Conservation (phyloP, 257 asterid genomes). For the Marsdenia floribunda region DNA sequence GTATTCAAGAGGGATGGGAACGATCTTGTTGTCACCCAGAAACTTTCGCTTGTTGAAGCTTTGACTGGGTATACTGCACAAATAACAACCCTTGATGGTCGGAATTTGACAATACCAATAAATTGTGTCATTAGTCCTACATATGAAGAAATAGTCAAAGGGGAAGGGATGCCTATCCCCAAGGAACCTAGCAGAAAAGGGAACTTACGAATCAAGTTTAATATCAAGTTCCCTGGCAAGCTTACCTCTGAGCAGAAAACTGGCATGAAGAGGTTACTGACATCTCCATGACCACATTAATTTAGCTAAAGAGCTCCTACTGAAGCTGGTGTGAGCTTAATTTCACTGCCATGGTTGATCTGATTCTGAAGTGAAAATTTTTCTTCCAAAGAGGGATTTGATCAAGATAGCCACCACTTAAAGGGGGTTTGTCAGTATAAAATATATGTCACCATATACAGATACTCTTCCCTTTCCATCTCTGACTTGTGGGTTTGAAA, state of each 20-base stretch:
- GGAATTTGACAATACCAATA: slow-evolving; percentile 55
- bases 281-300: slow-evolving; percentile 32
- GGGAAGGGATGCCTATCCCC: slow-evolving; percentile 94
- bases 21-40: slow-evolving; percentile 65
- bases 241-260: slow-evolving; percentile 86
- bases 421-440: not conserved
- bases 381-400: not conserved
- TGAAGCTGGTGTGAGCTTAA: not conserved
- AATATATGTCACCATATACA: not conserved
- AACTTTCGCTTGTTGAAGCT: slow-evolving; percentile 73
- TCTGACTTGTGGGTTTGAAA: not conserved
- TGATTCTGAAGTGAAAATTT: too few species aligned
- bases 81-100: slow-evolving; percentile 69
- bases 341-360: not conserved
- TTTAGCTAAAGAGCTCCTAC: not conserved
- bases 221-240: slow-evolving; percentile 71
- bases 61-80: slow-evolving; percentile 70
- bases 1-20: slow-evolving; percentile 82
- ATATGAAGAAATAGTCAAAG: slow-evolving; percentile 73
- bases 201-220: slow-evolving; percentile 65
- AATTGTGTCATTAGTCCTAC: slow-evolving; percentile 57
- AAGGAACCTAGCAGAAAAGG: slow-evolving; percentile 84
- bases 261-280: slow-evolving; percentile 61
- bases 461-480: not conserved
- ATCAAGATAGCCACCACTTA: not conserved